A percentile compares a stretch with the other conserved stretches of the same genome.
These are phyloP conservation scores for Trichoderma endophyticum DNA, from an alignment of 2,329 filamentous ascomycete genomes.

Conservation along the genomic window DNA sequence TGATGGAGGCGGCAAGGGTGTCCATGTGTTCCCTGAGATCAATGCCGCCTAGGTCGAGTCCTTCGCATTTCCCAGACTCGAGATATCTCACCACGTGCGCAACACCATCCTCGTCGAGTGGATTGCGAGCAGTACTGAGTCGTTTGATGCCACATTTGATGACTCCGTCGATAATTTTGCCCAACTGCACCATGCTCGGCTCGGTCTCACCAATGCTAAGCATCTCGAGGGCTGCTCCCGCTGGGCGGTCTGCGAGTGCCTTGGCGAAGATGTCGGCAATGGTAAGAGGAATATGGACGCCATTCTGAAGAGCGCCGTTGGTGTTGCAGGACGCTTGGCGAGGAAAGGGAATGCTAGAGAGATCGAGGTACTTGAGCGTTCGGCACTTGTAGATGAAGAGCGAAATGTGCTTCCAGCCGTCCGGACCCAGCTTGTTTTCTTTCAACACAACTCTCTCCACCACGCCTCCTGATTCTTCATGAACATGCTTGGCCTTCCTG, in stretches of 20 bases:
- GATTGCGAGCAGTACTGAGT: conserved; percentile 79
- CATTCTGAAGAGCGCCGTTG: conserved; percentile 33
- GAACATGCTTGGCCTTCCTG: conserved; percentile 43
- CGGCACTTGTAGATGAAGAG: conserved; percentile 88
- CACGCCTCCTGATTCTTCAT: conserved; percentile 61
- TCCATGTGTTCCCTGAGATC: conserved; percentile 59
- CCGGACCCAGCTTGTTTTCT: conserved; percentile 82
- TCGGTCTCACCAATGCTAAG: conserved; percentile 79
- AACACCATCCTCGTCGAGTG: conserved; percentile 69
- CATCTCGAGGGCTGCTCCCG: conserved; percentile 73
- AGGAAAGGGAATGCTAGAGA: conserved; percentile 82
- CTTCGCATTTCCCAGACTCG: conserved; percentile 73
- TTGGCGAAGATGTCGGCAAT: conserved; percentile 65
- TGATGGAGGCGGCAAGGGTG: conserved; percentile 50
- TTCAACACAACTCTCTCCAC: conserved; percentile 86
- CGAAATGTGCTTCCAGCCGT: conserved; percentile 89
- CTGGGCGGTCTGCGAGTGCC: conserved; percentile 73
- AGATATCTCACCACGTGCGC: conserved; percentile 75
- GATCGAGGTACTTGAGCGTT: conserved; percentile 79
- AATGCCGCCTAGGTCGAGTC: conserved; percentile 86
- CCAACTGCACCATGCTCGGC: conserved; percentile 67
- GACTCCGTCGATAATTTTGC: conserved; percentile 76
- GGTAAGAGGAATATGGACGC: conserved; percentile 33
- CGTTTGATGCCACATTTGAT: conserved; percentile 73
- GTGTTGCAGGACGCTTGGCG: conserved; percentile 32